Conservation (phyloP, 1,139 yeast species). For the Taiozyma sp. region DNA sequence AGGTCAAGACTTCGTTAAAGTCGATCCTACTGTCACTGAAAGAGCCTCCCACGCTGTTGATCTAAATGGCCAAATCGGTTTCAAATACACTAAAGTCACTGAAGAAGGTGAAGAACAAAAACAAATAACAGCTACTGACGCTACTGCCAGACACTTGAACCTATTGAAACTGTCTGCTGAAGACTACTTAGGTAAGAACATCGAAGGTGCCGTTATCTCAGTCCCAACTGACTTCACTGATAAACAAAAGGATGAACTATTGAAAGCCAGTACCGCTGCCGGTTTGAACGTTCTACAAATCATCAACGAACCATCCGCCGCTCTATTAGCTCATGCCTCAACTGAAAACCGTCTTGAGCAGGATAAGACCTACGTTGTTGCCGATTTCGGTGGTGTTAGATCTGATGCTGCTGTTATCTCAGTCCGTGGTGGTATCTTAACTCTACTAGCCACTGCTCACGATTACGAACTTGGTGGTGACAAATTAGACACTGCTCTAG, state of each 20-base stretch:
- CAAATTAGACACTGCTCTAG: conserved; percentile 71
- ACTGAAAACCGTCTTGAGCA: conserved; percentile 50
- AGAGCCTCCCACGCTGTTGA: conserved; percentile 74
- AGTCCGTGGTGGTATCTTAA: conserved; percentile 89
- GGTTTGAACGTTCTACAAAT: conserved; percentile 81
- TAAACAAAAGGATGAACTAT: conserved; percentile 62
- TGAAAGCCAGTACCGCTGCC: conserved; percentile 58
- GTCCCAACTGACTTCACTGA: conserved; percentile 88
- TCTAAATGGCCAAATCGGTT: conserved; percentile 65
- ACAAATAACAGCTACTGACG: conserved; percentile 64
- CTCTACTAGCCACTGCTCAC: conserved; percentile 83
- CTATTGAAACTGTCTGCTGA: conserved; percentile 86
- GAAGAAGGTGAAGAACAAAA: conserved; percentile 38
- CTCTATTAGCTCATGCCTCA: conserved; percentile 60
- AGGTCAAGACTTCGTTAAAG: conserved; percentile 66
- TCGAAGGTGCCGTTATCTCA: conserved; percentile 82
- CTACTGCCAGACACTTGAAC: conserved; percentile 75
- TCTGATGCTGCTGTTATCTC: conserved; percentile 94
- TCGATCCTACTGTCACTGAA: conserved; percentile 56
- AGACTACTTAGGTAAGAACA: conserved; percentile 78
- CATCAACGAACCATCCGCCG: conserved; percentile 91
- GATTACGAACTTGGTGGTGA: conserved; percentile 85
- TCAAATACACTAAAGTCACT: conserved; percentile 40
- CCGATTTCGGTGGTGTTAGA: conserved; percentile 96
- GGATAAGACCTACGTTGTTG: conserved; percentile 85